phyloP scores from a whole-genome alignment of 495 filamentous ascomycete species.

The Talaromyces wortmannii region DNA sequence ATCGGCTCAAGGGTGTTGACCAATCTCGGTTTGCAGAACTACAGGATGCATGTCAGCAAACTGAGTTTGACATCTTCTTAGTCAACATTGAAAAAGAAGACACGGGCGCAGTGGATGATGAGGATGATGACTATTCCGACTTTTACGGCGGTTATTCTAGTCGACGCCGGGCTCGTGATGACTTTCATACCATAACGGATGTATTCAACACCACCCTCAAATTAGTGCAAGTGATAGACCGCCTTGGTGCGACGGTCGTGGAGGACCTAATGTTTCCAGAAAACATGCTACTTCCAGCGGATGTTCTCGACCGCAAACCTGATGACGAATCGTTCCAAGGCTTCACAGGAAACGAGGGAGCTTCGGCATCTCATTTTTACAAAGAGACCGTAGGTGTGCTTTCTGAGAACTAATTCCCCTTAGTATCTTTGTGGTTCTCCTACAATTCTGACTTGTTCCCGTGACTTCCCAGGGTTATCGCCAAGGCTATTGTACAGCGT shows the following conservation, averaged over 20 bases:
- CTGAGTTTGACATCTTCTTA: conserved; percentile 26
- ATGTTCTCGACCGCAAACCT: conserved; percentile 21
- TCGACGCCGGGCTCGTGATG: neutral
- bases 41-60: conserved; percentile 19
- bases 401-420: neutral
- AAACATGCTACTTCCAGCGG: conserved; percentile 19
- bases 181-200: neutral
- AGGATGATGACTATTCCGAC: neutral
- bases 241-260: neutral
- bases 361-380: conserved; percentile 24
- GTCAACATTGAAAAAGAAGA: conserved; percentile 22
- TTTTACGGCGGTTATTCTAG: neutral
- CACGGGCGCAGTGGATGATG: conserved; percentile 8
- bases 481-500: neutral
- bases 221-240: conserved; percentile 2
- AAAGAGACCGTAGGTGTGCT: conserved; percentile 18
- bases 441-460: neutral
- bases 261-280: conserved; percentile 9
- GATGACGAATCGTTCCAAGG: conserved; percentile 29
- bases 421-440: neutral
- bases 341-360: conserved; percentile 29
- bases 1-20: conserved; percentile 35
- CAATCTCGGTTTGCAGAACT: conserved; percentile 15
- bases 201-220: neutral
- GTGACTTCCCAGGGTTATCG: neutral